Percentiles rank a stretch among this genome's conserved stretches.
Evolutionary conservation across 192 early-diverging fungal genomes (phyloP).

Genomic region (Coemansia aciculifera): DNA sequence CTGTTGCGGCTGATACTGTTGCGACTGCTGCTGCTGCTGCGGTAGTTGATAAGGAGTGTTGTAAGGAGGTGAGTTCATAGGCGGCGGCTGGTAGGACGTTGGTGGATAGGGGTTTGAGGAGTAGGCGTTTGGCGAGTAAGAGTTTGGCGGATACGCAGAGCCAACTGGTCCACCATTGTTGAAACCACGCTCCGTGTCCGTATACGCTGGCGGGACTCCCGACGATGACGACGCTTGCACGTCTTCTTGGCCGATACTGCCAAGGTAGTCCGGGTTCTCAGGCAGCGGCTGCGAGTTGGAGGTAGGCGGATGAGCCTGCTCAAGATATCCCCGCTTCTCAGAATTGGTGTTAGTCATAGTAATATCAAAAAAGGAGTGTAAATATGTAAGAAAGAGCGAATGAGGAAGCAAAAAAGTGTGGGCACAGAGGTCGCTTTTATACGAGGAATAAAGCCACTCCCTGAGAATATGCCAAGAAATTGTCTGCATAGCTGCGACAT

Average conservation of each 20-base stretch:
- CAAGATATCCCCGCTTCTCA: constrained; percentile 5
- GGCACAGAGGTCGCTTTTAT: not conserved
- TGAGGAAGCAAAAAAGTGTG: not conserved
- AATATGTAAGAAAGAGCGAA: not conserved
- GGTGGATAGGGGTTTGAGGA: not conserved
- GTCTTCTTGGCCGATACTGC: not conserved
- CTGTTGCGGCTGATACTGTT: not conserved
- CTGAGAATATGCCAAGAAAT: not conserved
- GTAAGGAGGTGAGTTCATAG: not conserved
- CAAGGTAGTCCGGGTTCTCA: not conserved
- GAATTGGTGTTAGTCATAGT: constrained; percentile 1
- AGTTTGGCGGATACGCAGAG: not conserved
- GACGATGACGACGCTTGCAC: not conserved
- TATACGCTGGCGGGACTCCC: constrained; percentile 5
- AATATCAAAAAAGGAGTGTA: not conserved
- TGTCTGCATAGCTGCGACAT: not conserved
- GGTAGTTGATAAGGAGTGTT: not conserved
- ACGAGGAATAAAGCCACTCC: not conserved
- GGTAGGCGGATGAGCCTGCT: not conserved
- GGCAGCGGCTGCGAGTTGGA: not conserved
- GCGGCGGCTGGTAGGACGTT: not conserved
- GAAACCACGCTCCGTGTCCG: not conserved
- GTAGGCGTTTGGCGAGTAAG: not conserved
- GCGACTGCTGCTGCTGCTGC: not conserved
- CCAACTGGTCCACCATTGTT: not conserved